Evolutionary conservation across 352 stramenopile genomes (phyloP).

Genomic region (Pythium sp.): DNA sequence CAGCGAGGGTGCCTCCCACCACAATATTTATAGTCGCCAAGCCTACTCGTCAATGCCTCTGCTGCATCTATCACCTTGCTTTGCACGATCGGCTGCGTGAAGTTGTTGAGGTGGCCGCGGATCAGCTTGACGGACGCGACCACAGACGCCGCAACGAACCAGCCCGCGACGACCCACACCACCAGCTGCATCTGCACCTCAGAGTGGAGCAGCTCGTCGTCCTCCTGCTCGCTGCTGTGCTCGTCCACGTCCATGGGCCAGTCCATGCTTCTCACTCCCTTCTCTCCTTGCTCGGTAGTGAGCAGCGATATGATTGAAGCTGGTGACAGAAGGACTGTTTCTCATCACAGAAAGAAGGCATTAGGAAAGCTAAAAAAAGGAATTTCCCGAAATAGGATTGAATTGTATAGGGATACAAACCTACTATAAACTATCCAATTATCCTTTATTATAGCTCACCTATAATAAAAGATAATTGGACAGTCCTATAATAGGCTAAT

Average conservation of each 20-base stretch:
- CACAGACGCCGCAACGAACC: constrained; percentile 87
- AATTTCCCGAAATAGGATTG: neutral
- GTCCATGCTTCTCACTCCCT: constrained; percentile 4
- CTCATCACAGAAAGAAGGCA: neutral
- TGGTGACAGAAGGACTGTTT: neutral
- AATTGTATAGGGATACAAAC: no score
- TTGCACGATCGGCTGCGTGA: constrained; percentile 92
- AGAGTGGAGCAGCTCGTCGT: constrained; percentile 21
- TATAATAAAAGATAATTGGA: no score
- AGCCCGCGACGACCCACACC: constrained; percentile 85
- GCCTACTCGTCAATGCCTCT: neutral
- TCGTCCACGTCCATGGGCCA: constrained; percentile 8
- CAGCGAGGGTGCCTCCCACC: neutral
- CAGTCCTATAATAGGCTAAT: no score
- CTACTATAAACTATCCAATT: no score
- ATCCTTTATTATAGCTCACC: no score
- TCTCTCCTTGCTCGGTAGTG: neutral
- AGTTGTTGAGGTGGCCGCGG: constrained; percentile 88
- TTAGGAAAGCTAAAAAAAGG: neutral
- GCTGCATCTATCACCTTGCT: constrained; percentile 77
- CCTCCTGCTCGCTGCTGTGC: constrained; percentile 7
- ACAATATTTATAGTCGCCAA: neutral
- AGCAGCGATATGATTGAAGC: neutral
- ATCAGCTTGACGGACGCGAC: constrained; percentile 91
- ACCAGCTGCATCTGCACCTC: constrained; percentile 65